phyloP scores from a whole-genome alignment of 2,329 filamentous ascomycete genomes.

The Cladosporium sp. region DNA sequence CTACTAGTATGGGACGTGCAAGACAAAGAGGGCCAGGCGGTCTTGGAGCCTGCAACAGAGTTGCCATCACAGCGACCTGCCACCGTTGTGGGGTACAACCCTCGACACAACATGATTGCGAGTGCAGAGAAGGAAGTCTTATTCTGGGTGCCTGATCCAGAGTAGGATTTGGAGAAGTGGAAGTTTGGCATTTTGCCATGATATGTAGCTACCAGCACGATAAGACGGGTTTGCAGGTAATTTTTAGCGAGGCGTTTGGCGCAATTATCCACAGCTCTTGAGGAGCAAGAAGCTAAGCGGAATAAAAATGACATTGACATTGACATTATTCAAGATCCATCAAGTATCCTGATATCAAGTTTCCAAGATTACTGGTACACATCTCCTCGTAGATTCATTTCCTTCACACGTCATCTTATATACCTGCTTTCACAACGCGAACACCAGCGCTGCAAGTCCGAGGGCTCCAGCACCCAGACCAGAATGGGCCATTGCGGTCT shows the following conservation, averaged over 20 bases:
- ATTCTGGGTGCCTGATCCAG: conserved; percentile 52
- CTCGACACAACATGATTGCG: conserved; percentile 86
- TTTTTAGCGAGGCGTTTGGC: conserved; percentile 20
- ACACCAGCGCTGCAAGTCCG: neutral
- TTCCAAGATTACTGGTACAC: neutral
- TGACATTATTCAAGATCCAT: neutral
- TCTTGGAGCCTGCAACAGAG: conserved; percentile 64
- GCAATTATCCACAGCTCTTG: neutral
- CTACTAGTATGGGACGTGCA: conserved; percentile 85
- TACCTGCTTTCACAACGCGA: neutral
- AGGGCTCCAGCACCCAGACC: neutral
- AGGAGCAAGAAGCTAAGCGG: neutral
- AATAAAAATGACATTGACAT: neutral
- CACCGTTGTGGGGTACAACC: conserved; percentile 83
- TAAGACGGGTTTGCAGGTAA: neutral
- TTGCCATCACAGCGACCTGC: conserved; percentile 66
- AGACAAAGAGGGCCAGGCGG: conserved; percentile 56
- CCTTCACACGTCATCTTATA: neutral
- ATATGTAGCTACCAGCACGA: neutral
- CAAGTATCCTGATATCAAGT: neutral
- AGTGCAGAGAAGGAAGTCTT: conserved; percentile 79
- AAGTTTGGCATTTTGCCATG: neutral
- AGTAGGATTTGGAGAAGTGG: conserved; percentile 26
- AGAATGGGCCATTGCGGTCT: neutral
- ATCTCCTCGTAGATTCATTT: neutral